Evolutionary conservation across 2,329 filamentous ascomycete species (phyloP).

Genomic region (Paracoccidioides brasiliensis): DNA sequence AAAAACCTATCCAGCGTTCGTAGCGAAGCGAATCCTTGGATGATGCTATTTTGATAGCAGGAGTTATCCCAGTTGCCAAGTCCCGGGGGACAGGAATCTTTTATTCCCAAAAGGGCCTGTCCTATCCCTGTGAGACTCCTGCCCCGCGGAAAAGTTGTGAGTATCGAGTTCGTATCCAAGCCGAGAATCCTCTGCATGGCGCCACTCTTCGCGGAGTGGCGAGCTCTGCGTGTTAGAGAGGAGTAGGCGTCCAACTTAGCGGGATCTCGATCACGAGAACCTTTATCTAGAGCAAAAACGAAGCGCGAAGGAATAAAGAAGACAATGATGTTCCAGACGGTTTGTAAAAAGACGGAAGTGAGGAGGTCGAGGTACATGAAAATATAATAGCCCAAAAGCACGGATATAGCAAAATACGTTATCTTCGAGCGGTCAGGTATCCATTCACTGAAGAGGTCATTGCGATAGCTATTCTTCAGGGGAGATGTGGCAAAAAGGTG

Average conservation of each 20-base stretch:
- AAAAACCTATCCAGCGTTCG: constrained; percentile 57
- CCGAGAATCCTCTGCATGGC: constrained; percentile 51
- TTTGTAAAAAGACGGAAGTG: constrained; percentile 17
- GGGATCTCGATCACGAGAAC: constrained; percentile 27
- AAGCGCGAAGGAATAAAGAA: constrained; percentile 28
- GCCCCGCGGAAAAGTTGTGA: constrained; percentile 45
- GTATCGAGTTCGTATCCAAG: constrained; percentile 45
- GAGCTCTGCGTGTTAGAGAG: constrained; percentile 2
- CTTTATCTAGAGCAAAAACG: constrained; percentile 37
- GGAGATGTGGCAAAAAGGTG: not conserved
- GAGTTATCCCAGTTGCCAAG: constrained; percentile 89
- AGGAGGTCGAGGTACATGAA: constrained; percentile 20
- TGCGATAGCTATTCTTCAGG: constrained; percentile 15
- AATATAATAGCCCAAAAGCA: constrained; percentile 19
- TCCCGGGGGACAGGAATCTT: constrained; percentile 39
- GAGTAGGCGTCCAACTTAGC: constrained; percentile 14
- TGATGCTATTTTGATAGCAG: constrained; percentile 93
- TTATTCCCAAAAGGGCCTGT: constrained; percentile 26
- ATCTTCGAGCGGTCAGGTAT: constrained; percentile 19
- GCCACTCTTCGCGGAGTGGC: constrained; percentile 45
- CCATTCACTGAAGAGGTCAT: constrained; percentile 22
- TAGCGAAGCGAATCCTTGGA: constrained; percentile 71
- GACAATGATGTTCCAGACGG: constrained; percentile 27
- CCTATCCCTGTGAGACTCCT: constrained; percentile 43
- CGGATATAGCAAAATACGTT: constrained; percentile 18